Base-by-base conservation (phyloP, 345 rosid genomes). In the Hevea brasiliensis region DNA sequence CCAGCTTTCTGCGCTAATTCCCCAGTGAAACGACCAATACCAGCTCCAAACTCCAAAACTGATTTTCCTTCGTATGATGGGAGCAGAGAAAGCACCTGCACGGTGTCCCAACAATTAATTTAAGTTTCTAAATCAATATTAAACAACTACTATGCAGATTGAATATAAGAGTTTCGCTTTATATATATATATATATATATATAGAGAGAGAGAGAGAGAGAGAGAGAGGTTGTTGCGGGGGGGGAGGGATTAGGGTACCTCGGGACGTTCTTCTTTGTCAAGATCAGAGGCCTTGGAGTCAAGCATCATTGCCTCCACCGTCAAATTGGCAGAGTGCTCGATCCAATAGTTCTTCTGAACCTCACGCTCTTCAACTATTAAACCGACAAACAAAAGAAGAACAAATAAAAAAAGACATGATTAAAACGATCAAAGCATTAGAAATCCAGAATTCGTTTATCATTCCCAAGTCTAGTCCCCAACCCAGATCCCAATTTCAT, bases 201-300 rank as follows among this genome's bases (percentile, higher is more conserved):
- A 47, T 47, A 12, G 18, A 4, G 2, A 67, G 5, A 69, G 61
- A 12, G 50, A 54, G 2, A 32, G 48, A 54, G 10, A 32, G 61
- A 12, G 50, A 54, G 2, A 32, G 48, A 54, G 10, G n/a, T n/a
- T n/a, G n/a, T n/a, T n/a, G n/a, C n/a, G n/a, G n/a, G n/a, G n/a
- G n/a, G n/a, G n/a, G n/a, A n/a, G n/a, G n/a, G n/a, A n/a, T n/a
- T n/a, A 32, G 14, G 15, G 42, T 69, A 94, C 98, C 87, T 95
- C 99, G 55, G 98, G 97, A 1, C 97, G 93, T 77, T 92, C 99
- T 81, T 95, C 98, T 72, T 87, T 95, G 89, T 95, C 98, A 67
- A 95, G 97, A 85, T 92, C 97, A 65, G 90, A 74, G 51, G 98
- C 99, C 68, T 80, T 78, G 56, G 99, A 92, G 74, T 92, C 99